Evolutionary conservation across 768 basidiomycete genomes (phyloP).

Genomic region (Symmetrospora coprosmae): DNA sequence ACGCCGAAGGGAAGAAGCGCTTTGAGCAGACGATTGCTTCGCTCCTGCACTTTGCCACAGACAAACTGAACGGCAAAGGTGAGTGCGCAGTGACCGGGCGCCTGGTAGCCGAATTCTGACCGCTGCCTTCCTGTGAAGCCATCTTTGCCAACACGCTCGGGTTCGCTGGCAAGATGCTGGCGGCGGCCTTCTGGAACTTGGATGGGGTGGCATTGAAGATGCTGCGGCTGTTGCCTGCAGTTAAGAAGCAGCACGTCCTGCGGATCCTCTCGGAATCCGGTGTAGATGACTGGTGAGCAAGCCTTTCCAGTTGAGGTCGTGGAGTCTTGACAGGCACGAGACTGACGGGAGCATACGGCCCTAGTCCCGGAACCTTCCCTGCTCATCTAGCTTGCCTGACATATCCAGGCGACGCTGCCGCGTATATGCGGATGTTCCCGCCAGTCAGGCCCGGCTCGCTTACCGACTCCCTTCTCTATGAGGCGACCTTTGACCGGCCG

Average conservation of each 20-base stretch:
- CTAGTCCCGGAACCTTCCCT: slow-evolving; percentile 31
- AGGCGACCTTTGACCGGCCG: background rate
- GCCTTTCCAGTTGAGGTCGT: no score
- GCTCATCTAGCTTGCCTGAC: slow-evolving; percentile 35
- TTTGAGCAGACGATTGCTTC: slow-evolving; percentile 37
- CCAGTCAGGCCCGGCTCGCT: slow-evolving; percentile 21
- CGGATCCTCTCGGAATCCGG: slow-evolving; percentile 35
- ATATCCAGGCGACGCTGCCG: slow-evolving; percentile 18
- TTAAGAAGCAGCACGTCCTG: slow-evolving; percentile 36
- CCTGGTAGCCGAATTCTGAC: no score
- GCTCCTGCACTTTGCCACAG: slow-evolving; percentile 39
- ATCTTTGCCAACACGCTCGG: slow-evolving; percentile 42
- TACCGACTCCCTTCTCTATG: background rate
- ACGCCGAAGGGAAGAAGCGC: slow-evolving; percentile 29
- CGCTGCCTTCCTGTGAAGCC: no score
- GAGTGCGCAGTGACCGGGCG: no score
- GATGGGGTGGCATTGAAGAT: slow-evolving; percentile 41
- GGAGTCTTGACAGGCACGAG: background rate
- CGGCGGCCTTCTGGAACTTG: slow-evolving; percentile 42
- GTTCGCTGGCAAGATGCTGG: slow-evolving; percentile 40
- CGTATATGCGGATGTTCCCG: background rate
- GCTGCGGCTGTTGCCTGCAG: slow-evolving; percentile 38
- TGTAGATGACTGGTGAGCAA: slow-evolving; percentile 21
- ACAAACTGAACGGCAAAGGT: slow-evolving; percentile 41
- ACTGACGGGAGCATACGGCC: slow-evolving; percentile 3